phyloP scores from a whole-genome alignment of 202 grass and related monocot genomes.

The Carex arenaria region DNA sequence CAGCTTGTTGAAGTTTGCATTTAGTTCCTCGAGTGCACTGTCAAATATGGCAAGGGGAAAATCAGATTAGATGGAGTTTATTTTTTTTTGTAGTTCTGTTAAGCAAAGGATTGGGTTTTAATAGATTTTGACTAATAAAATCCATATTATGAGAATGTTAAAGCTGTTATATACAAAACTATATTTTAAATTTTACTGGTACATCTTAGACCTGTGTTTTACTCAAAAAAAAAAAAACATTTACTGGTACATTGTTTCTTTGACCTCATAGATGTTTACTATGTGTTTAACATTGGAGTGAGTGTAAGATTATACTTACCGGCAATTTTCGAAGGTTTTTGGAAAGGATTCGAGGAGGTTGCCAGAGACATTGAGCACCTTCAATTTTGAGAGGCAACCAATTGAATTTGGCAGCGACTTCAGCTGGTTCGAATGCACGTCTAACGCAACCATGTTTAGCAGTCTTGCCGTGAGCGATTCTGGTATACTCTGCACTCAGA shows the following conservation, averaged over 20 bases:
- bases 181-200: neutral
- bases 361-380: constrained; percentile 87
- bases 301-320: constrained; percentile 30
- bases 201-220: too few relatives aligned
- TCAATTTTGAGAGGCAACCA: constrained; percentile 93
- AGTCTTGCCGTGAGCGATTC: constrained; percentile 89
- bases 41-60: neutral
- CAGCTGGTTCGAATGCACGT: constrained; percentile 92
- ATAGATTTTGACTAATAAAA: neutral
- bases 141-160: neutral
- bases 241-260: neutral
- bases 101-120: neutral
- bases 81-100: neutral
- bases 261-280: neutral
- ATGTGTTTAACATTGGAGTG: neutral
- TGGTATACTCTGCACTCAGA: constrained; percentile 59
- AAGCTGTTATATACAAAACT: neutral
- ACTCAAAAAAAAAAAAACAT: too few relatives aligned
- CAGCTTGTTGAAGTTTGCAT: constrained; percentile 94
- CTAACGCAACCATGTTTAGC: constrained; percentile 71
- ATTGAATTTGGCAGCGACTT: constrained; percentile 90
- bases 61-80: neutral
- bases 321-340: constrained; percentile 84
- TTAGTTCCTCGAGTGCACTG: constrained; percentile 74
- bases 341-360: constrained; percentile 77